phyloP scores from a whole-genome alignment of 306 rosid species.

The Abrus pulchellus region DNA sequence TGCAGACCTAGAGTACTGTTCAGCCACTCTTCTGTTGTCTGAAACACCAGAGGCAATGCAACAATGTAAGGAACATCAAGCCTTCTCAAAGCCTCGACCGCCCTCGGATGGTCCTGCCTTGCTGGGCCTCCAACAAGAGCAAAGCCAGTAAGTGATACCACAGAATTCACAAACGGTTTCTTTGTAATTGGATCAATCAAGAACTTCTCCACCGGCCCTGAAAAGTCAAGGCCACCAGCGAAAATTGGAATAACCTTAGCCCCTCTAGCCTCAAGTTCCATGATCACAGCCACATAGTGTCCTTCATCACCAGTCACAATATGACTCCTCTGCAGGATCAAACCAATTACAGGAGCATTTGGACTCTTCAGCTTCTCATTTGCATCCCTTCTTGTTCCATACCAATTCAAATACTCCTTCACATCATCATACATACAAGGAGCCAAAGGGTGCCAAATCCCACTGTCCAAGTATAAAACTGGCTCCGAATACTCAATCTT shows the following conservation, averaged over 20 bases:
- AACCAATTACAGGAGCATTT: slow-evolving; percentile 71
- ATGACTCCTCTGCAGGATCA: slow-evolving; percentile 95
- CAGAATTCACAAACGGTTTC: slow-evolving; percentile 84
- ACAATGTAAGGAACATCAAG: slow-evolving; percentile 96
- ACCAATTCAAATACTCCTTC: slow-evolving; percentile 98
- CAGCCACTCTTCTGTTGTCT: slow-evolving; percentile 98
- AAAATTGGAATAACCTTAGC: slow-evolving; percentile 96
- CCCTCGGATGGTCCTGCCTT: slow-evolving; percentile 98
- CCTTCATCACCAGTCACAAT: slow-evolving; percentile 98
- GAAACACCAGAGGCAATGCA: slow-evolving; percentile 96
- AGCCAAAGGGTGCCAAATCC: slow-evolving; percentile 98
- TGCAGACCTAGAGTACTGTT: slow-evolving; percentile 96
- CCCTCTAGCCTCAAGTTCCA: slow-evolving; percentile 96
- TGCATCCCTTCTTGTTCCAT: slow-evolving; percentile 90
- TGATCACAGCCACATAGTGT: slow-evolving; percentile 96
- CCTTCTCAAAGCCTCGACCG: slow-evolving; percentile 84
- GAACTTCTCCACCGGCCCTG: slow-evolving; percentile 94
- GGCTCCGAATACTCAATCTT: slow-evolving; percentile 90
- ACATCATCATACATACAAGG: slow-evolving; percentile 98
- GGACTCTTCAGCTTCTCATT: slow-evolving; percentile 83
- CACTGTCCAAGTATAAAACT: slow-evolving; percentile 86
- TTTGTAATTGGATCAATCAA: slow-evolving; percentile 82
- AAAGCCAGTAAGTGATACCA: slow-evolving; percentile 88
- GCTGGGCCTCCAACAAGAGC: slow-evolving; percentile 99
- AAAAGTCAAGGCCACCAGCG: slow-evolving; percentile 93